Conservation (phyloP, 805 yeast species). For the Metschnikowia peoriensis region DNA sequence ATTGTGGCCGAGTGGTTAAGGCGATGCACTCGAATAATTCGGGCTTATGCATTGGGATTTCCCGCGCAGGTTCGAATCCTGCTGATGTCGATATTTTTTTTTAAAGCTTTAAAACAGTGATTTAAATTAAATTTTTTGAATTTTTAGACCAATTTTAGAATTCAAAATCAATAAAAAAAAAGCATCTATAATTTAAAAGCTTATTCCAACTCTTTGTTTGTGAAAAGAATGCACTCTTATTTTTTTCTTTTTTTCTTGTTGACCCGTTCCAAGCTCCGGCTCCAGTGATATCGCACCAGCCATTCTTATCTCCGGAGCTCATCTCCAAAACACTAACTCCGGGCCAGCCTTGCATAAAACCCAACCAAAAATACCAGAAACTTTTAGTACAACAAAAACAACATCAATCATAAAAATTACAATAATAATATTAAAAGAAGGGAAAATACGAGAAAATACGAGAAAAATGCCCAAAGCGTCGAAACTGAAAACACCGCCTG, state of each 20-base stretch:
- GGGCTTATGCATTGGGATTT: conserved; percentile 36
- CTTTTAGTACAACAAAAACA: too few species aligned
- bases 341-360: background rate
- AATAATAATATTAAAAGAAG: too few species aligned
- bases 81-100: conserved; percentile 41
- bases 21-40: conserved; percentile 38
- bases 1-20: conserved; percentile 45
- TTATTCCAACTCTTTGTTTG: too few species aligned
- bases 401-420: too few species aligned
- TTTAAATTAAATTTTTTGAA: background rate
- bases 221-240: too few species aligned
- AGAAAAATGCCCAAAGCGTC: conserved; percentile 13
- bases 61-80: conserved; percentile 50
- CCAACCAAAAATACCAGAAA: too few species aligned
- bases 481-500: conserved; percentile 50
- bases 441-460: background rate
- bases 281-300: background rate
- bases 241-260: too few species aligned
- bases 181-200: too few species aligned
- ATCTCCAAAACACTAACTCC: background rate
- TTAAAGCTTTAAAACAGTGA: too few species aligned
- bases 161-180: too few species aligned
- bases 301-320: background rate
- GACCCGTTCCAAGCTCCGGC: background rate
- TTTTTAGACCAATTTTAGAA: background rate